These are phyloP conservation scores for Diddensiella transvaalensis DNA, from an alignment of 805 yeast genomes.

Conservation along the genomic window DNA sequence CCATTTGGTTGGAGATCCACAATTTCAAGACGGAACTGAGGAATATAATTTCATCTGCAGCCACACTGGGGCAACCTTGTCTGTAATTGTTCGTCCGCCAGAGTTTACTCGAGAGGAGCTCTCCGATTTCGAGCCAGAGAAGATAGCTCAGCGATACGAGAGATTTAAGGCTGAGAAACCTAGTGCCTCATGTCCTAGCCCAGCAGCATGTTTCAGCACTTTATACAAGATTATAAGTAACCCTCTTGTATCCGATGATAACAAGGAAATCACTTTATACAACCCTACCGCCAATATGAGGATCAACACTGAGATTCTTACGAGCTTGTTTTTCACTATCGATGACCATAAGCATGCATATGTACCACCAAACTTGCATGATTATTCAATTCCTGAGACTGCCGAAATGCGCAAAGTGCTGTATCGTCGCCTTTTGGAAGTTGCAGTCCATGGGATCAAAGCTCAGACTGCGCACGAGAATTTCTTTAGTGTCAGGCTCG, in stretches of 20 bases:
- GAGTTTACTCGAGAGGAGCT: slow-evolving; percentile 46
- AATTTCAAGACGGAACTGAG: slow-evolving; percentile 9
- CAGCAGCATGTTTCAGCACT: slow-evolving; percentile 57
- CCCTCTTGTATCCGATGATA: slow-evolving; percentile 51
- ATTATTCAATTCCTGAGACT: slow-evolving; percentile 16
- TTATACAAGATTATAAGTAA: slow-evolving; percentile 63
- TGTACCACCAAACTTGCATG: slow-evolving; percentile 25
- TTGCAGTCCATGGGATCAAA: slow-evolving; percentile 11
- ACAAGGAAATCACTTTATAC: slow-evolving; percentile 53
- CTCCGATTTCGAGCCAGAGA: slow-evolving; percentile 43
- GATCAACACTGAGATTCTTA: slow-evolving; percentile 52
- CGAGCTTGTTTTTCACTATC: slow-evolving; percentile 25
- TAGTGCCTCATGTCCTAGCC: slow-evolving; percentile 44
- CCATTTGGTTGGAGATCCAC: slow-evolving; percentile 20
- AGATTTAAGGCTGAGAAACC: slow-evolving; percentile 27
- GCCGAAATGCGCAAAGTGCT: slow-evolving; percentile 14
- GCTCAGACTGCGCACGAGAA: slow-evolving; percentile 4
- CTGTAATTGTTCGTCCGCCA: slow-evolving; percentile 24
- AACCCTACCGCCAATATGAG: slow-evolving; percentile 53
- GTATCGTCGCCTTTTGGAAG: slow-evolving; percentile 20
- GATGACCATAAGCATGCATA: slow-evolving; percentile 18
- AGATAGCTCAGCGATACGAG: slow-evolving; percentile 51
- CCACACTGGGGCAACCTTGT: slow-evolving; percentile 21
- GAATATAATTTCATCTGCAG: slow-evolving; percentile 23
- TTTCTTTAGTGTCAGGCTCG: slow-evolving; percentile 7